phyloP scores from a whole-genome alignment of 129 eudicot genomes.

The Mikania micrantha region DNA sequence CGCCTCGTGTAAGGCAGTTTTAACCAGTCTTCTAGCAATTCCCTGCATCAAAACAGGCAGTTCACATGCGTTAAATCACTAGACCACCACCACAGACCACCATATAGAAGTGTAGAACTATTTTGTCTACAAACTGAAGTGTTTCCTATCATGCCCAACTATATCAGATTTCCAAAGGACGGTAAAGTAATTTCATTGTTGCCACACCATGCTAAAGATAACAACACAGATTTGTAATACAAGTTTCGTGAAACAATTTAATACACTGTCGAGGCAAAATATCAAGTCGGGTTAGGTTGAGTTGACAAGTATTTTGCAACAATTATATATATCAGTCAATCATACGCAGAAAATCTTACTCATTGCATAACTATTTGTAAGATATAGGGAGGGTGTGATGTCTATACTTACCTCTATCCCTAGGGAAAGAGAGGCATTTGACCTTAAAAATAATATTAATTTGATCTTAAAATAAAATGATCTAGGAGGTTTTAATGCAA shows the following conservation, averaged over 20 bases:
- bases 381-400: too few relatives aligned
- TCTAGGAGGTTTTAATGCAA: background rate
- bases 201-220: too few relatives aligned
- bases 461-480: background rate
- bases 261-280: background rate
- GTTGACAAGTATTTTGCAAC: background rate
- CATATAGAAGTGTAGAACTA: background rate
- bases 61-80: background rate
- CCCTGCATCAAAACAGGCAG: constrained; percentile 48
- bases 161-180: background rate
- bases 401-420: too few relatives aligned
- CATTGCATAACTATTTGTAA: too few relatives aligned
- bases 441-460: background rate
- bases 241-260: background rate
- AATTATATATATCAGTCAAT: too few relatives aligned
- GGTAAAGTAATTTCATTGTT: background rate
- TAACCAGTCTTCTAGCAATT: constrained; percentile 67
- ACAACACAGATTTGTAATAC: background rate
- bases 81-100: background rate
- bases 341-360: too few relatives aligned
- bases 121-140: background rate
- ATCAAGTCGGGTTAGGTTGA: background rate
- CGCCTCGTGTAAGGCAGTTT: constrained; percentile 75
- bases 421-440: too few relatives aligned
- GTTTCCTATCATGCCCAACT: background rate